Percentiles rank a stretch among this genome's conserved stretches.
Conservation (phyloP, 768 basidiomycete species). For the Auricularia auricula-judae region DNA sequence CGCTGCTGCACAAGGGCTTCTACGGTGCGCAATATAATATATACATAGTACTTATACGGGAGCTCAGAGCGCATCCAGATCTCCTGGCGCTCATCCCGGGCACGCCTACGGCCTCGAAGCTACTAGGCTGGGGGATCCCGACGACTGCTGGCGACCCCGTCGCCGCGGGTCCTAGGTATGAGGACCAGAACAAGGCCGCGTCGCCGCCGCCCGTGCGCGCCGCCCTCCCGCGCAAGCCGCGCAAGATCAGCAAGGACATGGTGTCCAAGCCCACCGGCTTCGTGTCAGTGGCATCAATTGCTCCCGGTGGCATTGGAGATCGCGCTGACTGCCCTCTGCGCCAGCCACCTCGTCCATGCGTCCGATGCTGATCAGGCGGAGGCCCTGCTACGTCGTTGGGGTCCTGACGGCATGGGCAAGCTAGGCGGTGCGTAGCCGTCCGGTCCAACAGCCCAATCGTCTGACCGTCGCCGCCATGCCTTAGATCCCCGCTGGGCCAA, state of each 20-base stretch:
- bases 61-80: slow-evolving; percentile 17
- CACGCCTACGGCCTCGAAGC: slow-evolving; percentile 46
- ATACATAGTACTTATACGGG: background rate
- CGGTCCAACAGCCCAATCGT: slow-evolving; percentile 10
- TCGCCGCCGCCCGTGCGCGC: slow-evolving; percentile 22
- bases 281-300: slow-evolving; percentile 44
- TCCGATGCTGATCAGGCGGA: slow-evolving; percentile 84
- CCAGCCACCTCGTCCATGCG: slow-evolving; percentile 70
- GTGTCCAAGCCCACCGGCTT: slow-evolving; percentile 75
- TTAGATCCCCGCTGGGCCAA: slow-evolving; percentile 81
- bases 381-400: slow-evolving; percentile 79
- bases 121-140: slow-evolving; percentile 44
- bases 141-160: slow-evolving; percentile 28
- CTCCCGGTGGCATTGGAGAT: background rate
- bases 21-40: slow-evolving; percentile 29
- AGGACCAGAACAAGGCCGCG: slow-evolving; percentile 31
- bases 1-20: slow-evolving; percentile 81
- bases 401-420: slow-evolving; percentile 80
- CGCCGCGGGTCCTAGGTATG: slow-evolving; percentile 59
- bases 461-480: slow-evolving; percentile 12
- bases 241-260: slow-evolving; percentile 79
- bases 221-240: slow-evolving; percentile 36
- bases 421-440: slow-evolving; percentile 53
- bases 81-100: slow-evolving; percentile 69
- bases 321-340: slow-evolving; percentile 3